These are phyloP conservation scores for Lachnellula occidentalis DNA, from an alignment of 2,329 filamentous ascomycete species.

Conservation along the genomic window DNA sequence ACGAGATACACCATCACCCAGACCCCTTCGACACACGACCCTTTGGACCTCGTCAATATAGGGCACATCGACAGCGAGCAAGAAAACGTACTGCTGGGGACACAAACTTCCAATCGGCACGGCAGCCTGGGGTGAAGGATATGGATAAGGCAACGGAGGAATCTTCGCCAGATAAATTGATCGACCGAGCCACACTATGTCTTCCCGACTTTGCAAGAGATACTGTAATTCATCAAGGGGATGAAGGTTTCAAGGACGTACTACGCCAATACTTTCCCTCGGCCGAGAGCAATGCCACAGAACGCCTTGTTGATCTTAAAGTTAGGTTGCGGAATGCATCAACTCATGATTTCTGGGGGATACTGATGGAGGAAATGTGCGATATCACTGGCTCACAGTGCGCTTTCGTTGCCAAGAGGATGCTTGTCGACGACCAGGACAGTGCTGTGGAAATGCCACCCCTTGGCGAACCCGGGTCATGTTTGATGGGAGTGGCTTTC, in stretches of 20 bases:
- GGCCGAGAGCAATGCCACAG: slow-evolving; percentile 54
- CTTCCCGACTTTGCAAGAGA: slow-evolving; percentile 23
- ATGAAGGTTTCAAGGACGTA: slow-evolving; percentile 26
- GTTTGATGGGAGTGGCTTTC: slow-evolving; percentile 59
- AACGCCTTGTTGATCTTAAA: slow-evolving; percentile 56
- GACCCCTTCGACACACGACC: slow-evolving; percentile 16
- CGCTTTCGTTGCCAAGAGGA: slow-evolving; percentile 61
- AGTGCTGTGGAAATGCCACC: slow-evolving; percentile 55
- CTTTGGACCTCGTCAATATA: slow-evolving; percentile 21
- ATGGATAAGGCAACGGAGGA: slow-evolving; percentile 11
- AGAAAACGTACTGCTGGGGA: slow-evolving; percentile 14
- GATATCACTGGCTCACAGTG: slow-evolving; percentile 60
- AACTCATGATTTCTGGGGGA: slow-evolving; percentile 57
- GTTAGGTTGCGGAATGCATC: slow-evolving; percentile 45
- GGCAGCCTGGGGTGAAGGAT: slow-evolving; percentile 14
- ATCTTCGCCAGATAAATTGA: slow-evolving; percentile 11
- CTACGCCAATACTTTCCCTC: slow-evolving; percentile 35
- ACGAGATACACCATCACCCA: slow-evolving; percentile 13
- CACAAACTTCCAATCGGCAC: slow-evolving; percentile 6
- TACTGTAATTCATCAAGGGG: slow-evolving; percentile 25
- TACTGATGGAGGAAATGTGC: slow-evolving; percentile 59
- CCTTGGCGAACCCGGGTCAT: slow-evolving; percentile 54
- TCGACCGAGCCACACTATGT: slow-evolving; percentile 27
- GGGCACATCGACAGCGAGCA: slow-evolving; percentile 21
- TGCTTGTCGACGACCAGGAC: slow-evolving; percentile 53